These are phyloP conservation scores for Stellera chamaejasme DNA, from an alignment of 345 rosid species.

Conservation along the genomic window DNA sequence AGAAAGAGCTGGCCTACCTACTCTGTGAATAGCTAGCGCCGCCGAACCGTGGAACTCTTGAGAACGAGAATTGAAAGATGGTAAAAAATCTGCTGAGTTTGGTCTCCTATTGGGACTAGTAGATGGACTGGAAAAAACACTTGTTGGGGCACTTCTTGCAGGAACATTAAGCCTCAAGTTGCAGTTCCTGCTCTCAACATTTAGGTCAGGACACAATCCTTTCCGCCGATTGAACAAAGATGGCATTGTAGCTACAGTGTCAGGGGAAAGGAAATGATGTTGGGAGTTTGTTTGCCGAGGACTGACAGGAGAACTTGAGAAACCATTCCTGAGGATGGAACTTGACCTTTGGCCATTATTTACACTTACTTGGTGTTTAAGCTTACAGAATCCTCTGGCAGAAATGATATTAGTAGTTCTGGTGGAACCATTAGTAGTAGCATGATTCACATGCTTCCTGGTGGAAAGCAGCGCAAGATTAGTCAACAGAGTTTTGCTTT, in stretches of 20 bases:
- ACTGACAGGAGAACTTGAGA: slow-evolving; percentile 27
- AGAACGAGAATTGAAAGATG: slow-evolving; percentile 10
- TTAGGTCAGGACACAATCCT: slow-evolving; percentile 22
- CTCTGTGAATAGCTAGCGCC: slow-evolving; percentile 16
- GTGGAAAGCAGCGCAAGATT: neutral
- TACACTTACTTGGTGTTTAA: slow-evolving; percentile 17
- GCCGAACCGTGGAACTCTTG: slow-evolving; percentile 13
- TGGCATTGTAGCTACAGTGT: neutral
- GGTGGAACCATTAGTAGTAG: slow-evolving; percentile 7
- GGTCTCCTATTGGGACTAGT: slow-evolving; percentile 33
- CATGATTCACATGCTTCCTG: slow-evolving; percentile 24
- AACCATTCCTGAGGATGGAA: slow-evolving; percentile 26
- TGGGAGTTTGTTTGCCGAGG: slow-evolving; percentile 23
- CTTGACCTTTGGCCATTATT: slow-evolving; percentile 13
- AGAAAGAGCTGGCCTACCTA: slow-evolving; percentile 12
- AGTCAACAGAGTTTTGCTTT: neutral
- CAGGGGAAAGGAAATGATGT: slow-evolving; percentile 13
- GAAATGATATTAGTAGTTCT: slow-evolving; percentile 11
- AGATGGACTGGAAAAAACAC: slow-evolving; percentile 38
- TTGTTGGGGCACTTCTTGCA: slow-evolving; percentile 53
- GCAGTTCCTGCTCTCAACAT: slow-evolving; percentile 17
- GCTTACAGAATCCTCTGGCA: slow-evolving; percentile 16
- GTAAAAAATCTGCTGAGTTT: slow-evolving; percentile 9
- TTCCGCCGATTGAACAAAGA: slow-evolving; percentile 17
- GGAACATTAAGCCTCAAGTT: slow-evolving; percentile 22